Base-by-base conservation (phyloP, 371 early-diverging fungal species). In the Mucor indicus region DNA sequence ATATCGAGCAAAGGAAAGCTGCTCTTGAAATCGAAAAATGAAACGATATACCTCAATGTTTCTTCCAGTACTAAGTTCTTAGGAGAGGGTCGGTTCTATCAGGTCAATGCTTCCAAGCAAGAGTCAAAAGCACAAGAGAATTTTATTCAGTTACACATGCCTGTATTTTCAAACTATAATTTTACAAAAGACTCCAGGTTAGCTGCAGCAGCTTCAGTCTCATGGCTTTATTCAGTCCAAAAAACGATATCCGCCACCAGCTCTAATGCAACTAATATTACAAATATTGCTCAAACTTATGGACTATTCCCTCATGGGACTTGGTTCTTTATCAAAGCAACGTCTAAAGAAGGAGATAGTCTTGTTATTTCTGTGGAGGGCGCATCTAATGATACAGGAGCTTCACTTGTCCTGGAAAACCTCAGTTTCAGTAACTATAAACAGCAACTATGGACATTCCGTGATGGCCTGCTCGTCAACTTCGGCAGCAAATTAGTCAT, bases 391-490 rank as follows among this genome's bases (percentile, higher is more conserved):
- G 29, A 37, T 6, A 25, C 46, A 20, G 55, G 59, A 16, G 35
- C 53, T 3, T 23, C 21, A 4, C 31, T 74, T 12, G 48, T 57
- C 1, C 27, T 65, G 4, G 42, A 56, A 29, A 67, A 62, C 24
- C 46, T 69, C 17, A 64, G 58, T 12, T 69, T 58, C 29, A 50
- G 62, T 29, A 63, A 67, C 10, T 69, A 50, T 48, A 64, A 53
- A 37, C 44, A 43, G 35, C 81, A 78, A 52, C 64, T 81, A 7
- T 81, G 81, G 81, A 69, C 71, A 24, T 75, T 64, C 55, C 62
- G 70, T 13, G 53, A 69, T 48, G 76, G 74, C 48, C 53, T 67
- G 40, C 48, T 81, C 43, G 63, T 75, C 57, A 81, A 81, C 44
- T 77, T 74, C 51, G 77, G 77, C 30, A 74, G 64, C 38, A 65